Conservation (phyloP, 345 rosid species). For the Citrus inodora region DNA sequence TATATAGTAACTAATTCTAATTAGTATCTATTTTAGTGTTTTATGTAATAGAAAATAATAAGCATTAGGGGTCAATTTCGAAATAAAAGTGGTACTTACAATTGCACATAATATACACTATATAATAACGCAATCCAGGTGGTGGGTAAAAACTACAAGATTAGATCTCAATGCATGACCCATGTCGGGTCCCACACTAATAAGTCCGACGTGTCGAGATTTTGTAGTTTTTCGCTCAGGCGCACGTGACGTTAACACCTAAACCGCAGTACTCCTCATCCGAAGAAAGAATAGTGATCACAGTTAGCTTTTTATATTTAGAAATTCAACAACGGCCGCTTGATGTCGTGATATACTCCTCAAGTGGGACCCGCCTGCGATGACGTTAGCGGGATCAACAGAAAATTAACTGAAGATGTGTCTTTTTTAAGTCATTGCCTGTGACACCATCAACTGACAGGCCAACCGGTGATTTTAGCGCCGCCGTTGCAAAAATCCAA, state of each 20-base stretch:
- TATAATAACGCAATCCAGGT: neutral
- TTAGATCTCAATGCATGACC: neutral
- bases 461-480: neutral
- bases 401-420: neutral
- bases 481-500: neutral
- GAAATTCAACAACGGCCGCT: too few species aligned
- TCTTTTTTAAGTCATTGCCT: too few species aligned
- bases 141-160: neutral
- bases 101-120: too few species aligned
- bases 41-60: too few species aligned
- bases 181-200: neutral
- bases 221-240: fast-evolving
- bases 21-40: too few species aligned
- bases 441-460: neutral
- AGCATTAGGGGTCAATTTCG: too few species aligned
- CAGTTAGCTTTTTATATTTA: too few species aligned
- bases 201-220: neutral
- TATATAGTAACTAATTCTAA: too few species aligned
- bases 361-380: neutral
- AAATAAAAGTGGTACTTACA: too few species aligned
- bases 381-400: neutral
- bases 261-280: too few species aligned
- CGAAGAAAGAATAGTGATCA: too few species aligned
- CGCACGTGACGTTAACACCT: neutral
- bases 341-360: neutral